Percentiles rank a stretch among this genome's conserved stretches.
These are phyloP conservation scores for Zangia roseola DNA, from an alignment of 768 basidiomycete species.

Conservation along the genomic window DNA sequence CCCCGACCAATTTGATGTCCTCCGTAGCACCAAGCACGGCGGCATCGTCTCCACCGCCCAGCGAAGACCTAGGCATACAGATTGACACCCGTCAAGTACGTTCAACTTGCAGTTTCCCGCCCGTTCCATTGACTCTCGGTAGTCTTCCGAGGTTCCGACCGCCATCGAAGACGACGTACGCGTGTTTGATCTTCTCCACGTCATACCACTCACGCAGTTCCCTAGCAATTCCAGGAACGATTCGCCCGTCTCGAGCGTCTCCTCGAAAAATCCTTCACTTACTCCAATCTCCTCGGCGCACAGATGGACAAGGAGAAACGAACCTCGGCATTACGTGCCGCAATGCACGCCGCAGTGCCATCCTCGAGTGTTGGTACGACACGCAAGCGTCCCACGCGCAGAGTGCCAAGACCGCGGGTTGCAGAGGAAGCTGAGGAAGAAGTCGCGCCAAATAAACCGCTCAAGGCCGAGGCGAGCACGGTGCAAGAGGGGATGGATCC, in stretches of 20 bases:
- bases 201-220: neutral
- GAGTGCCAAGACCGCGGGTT: constrained; percentile 10
- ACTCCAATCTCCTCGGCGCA: constrained; percentile 65
- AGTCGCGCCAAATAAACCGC: constrained; percentile 13
- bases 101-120: neutral
- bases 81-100: constrained; percentile 20
- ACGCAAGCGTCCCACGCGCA: constrained; percentile 16
- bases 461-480: neutral
- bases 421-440: constrained; percentile 6
- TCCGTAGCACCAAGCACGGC: constrained; percentile 24
- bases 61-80: constrained; percentile 10
- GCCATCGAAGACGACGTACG: constrained; percentile 20
- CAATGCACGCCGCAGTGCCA: constrained; percentile 21
- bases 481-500: neutral
- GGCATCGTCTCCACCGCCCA: constrained; percentile 28
- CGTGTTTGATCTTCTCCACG: neutral
- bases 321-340: constrained; percentile 29
- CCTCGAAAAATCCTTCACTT: constrained; percentile 75
- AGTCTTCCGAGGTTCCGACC: constrained; percentile 18
- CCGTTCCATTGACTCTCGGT: neutral
- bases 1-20: constrained; percentile 15
- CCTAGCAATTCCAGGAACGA: constrained; percentile 51
- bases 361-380: neutral
- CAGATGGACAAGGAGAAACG: constrained; percentile 67
- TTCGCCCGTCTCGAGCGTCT: constrained; percentile 59